Conservation (phyloP, 164 flowering plant genomes). For the Macadamia tetraphylla region DNA sequence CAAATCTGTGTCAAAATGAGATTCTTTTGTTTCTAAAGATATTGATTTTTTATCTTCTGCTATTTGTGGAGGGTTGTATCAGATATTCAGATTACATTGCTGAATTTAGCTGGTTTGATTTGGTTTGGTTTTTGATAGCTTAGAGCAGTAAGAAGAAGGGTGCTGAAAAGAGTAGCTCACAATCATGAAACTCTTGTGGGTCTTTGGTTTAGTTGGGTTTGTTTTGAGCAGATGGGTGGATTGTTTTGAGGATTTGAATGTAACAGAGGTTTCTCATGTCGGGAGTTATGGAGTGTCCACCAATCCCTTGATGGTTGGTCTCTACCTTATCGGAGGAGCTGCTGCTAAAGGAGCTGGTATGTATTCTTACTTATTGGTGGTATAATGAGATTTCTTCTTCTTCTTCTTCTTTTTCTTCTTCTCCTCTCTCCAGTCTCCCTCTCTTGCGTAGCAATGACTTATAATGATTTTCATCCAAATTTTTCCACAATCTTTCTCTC, state of each 20-base stretch:
- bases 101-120: neutral
- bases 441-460: neutral
- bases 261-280: neutral
- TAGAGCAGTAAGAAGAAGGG: too few species aligned
- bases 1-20: too few species aligned
- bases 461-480: too few species aligned
- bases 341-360: constrained; percentile 70
- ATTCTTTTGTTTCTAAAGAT: too few species aligned
- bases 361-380: constrained; percentile 1
- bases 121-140: neutral
- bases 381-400: constrained; percentile 1
- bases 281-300: constrained; percentile 7
- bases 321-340: constrained; percentile 65
- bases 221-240: neutral
- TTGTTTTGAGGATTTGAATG: neutral
- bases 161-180: neutral
- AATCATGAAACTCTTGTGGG: neutral
- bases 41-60: too few species aligned
- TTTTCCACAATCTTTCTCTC: too few species aligned
- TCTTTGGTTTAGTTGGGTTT: neutral
- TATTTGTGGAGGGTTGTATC: too few species aligned
- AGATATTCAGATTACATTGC: neutral
- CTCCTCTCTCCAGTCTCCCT: neutral
- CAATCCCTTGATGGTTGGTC: constrained; percentile 47
- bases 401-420: neutral